phyloP scores from a whole-genome alignment of 768 basidiomycete genomes.

The Trametes cubensis region DNA sequence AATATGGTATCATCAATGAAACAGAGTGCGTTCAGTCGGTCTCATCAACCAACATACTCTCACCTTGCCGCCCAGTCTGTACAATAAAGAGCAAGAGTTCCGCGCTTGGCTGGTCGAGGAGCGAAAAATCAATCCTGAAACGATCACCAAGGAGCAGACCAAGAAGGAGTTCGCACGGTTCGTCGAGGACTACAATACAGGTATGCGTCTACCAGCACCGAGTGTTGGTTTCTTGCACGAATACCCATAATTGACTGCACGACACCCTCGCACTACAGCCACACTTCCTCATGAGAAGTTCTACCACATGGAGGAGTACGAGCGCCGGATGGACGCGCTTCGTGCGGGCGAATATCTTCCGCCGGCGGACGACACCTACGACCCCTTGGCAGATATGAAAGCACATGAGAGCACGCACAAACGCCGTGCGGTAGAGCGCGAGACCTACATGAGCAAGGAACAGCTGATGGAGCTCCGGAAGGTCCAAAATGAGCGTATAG shows the following conservation, averaged over 20 bases:
- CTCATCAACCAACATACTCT: background rate
- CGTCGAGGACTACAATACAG: conserved; percentile 84
- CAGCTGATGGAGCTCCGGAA: conserved; percentile 80
- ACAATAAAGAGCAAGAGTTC: conserved; percentile 84
- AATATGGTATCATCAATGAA: conserved; percentile 85
- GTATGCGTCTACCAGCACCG: conserved; percentile 39
- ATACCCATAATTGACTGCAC: background rate
- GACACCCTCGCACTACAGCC: conserved; percentile 40
- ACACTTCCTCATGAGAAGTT: conserved; percentile 95
- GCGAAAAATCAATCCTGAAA: conserved; percentile 88
- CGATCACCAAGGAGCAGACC: conserved; percentile 79
- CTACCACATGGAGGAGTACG: conserved; percentile 87
- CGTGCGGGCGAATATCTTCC: conserved; percentile 84
- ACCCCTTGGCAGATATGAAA: conserved; percentile 82
- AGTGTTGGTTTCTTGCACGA: background rate
- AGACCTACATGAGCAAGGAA: conserved; percentile 76
- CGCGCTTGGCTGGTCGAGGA: conserved; percentile 93
- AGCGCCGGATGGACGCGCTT: conserved; percentile 80
- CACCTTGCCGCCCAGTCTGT: conserved; percentile 54
- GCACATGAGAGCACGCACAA: conserved; percentile 74
- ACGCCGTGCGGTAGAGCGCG: conserved; percentile 64
- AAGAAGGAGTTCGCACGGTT: conserved; percentile 85
- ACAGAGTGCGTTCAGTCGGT: conserved; percentile 62
- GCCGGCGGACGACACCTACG: conserved; percentile 71
- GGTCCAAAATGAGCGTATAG: conserved; percentile 83